Base-by-base conservation (phyloP, 2,329 filamentous ascomycete species). In the Penicillium sp. region DNA sequence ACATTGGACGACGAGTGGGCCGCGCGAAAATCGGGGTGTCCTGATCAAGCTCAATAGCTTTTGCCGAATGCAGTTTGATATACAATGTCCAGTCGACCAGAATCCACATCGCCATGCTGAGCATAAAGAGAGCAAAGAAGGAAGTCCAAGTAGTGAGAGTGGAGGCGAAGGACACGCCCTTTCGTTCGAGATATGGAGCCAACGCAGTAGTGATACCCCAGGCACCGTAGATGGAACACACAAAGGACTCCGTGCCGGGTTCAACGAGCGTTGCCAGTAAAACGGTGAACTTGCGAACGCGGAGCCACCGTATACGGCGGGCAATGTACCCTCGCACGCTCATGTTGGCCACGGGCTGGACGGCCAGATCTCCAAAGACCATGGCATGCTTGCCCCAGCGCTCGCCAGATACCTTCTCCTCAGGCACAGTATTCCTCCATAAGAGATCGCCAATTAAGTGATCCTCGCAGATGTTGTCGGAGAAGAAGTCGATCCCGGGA, bases 381-480 rank as follows among this genome's bases (percentile, higher is more conserved):
- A 97, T 78, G 4, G 83, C 87, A 66, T 98, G 93, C 62, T 95
- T 95, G 35, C 80, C 79, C 72, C 81, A 86, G 1, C 54, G 59
- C 61, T 75, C 66, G 15, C 59, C 65, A 5, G 52, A 53, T 55
- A 68, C 71, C 50, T 61, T 65, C 46, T 73, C 69, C 42, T 68
- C 69, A 3, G 58, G 63, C 1, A 69, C 56, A 47, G 64, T 60
- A 37, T 69, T 64, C 47, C 84, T 83, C 90, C 91, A 98, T 4
- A 98, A 78, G 1, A 93, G 74, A 59, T 98, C 93, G 10, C 92
- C 92, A 47, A 98, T 95, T 23, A 96, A 76, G 64, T 98, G 93
- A 66, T 98, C 93, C 68, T 98, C 95, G 74, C 93, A 98, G 65
- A 98, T 97, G 66, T 95, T 95, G 57, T 89, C 81, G 2, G 89